A percentile compares a stretch with the other conserved stretches of the same genome.
Evolutionary conservation across 1,284 basidiomycete genomes (phyloP).

Genomic region (Ganoderma sp.): DNA sequence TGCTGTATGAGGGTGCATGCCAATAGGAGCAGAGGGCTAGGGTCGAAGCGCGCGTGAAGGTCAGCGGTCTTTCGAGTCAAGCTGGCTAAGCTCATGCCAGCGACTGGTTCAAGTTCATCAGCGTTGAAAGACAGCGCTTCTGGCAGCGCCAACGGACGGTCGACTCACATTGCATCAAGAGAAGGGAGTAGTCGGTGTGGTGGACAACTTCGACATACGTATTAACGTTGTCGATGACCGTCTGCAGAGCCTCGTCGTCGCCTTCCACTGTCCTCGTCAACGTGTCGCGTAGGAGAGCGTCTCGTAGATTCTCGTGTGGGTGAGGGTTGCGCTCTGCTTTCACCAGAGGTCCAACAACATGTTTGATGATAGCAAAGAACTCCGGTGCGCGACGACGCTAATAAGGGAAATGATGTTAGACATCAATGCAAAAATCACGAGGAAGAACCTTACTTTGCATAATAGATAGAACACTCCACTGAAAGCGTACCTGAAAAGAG

Average conservation of each 20-base stretch:
- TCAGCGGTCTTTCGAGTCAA: constrained; percentile 64
- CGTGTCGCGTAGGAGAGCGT: constrained; percentile 62
- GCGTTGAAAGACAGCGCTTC: not conserved
- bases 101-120: constrained; percentile 45
- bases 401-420: not conserved
- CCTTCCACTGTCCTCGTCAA: constrained; percentile 54
- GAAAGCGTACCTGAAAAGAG: constrained; percentile 50
- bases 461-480: constrained; percentile 62
- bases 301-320: constrained; percentile 49
- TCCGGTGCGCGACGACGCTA: constrained; percentile 54
- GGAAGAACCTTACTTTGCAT: constrained; percentile 53
- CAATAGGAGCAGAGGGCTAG: constrained; percentile 59
- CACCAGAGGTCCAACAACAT: constrained; percentile 49
- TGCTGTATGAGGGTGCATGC: constrained; percentile 58
- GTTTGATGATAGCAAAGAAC: constrained; percentile 60
- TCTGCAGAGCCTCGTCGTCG: constrained; percentile 55
- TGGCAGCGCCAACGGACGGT: constrained; percentile 9
- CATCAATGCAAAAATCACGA: not conserved
- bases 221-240: constrained; percentile 59
- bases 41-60: constrained; percentile 54
- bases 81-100: constrained; percentile 57
- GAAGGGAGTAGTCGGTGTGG: constrained; percentile 53
- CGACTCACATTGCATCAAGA: constrained; percentile 60
- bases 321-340: constrained; percentile 41
- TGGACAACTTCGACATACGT: constrained; percentile 59